Base-by-base conservation (phyloP, 805 yeast species). In the Barnettozyma botsteinii region DNA sequence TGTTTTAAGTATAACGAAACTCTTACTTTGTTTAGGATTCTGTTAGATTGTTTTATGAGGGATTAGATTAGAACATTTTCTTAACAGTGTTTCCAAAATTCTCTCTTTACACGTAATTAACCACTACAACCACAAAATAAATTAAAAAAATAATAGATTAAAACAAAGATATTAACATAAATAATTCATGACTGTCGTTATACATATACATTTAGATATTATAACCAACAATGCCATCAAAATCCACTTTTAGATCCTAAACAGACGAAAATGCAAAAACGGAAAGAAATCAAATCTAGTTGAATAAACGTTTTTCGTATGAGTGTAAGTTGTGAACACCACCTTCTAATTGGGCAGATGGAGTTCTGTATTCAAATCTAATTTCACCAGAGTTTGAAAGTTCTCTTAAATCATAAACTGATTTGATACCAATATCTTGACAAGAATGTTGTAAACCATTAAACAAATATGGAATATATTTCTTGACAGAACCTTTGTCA, bases 341-440 rank as follows among this genome's bases (percentile, higher is more conserved):
- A 74, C 98, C 98, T 73, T 93, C 98, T 52, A 88, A 75, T 76
- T 93, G 98, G 50, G 98, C 96, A 60, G 96, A 85, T 37, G 98
- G 95, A 53, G 98, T 89, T 79, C 98, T 87, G 69, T 83, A 81
- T 73, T 93, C 98, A 61, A 93, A 93, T 72, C 98, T 81, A 48
- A 88, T 81, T 24, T 67, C 69, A 53, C 95, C 95, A 41, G 55
- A 49, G 56, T 70, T 71, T 46, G 85, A 91, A 34, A 72, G 65
- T 44, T 66, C 66, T 60, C 82, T 82, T 65, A 93, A 77, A 31
- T 67, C 79, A 14, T 52, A 61, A 51, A 85, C 62, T 34, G 93
- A 80, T 56, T 61, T 56, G 49, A 83, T 84, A 69, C 98, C 98
- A 65, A 93, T 87, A 65, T 93, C 98, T 75, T 93, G 98, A 66